Percentiles rank a stretch among this genome's conserved stretches.
phyloP scores from a whole-genome alignment of 768 basidiomycete species.

The Pleurotus ostreatus region DNA sequence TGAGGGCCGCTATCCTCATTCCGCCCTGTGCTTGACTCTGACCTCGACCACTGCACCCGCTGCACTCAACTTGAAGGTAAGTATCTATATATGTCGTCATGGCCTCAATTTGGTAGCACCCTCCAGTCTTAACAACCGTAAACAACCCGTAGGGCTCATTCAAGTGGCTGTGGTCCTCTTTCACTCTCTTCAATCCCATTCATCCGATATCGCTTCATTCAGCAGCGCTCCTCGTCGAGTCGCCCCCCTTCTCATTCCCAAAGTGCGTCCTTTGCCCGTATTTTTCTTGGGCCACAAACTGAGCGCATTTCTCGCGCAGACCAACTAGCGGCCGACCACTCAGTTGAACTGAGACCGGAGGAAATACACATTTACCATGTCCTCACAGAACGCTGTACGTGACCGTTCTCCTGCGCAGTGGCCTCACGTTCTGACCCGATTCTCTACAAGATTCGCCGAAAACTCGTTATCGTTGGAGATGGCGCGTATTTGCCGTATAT shows the following conservation, averaged over 20 bases:
- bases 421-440: neutral
- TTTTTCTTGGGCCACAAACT: neutral
- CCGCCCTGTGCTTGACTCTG: neutral
- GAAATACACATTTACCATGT: slow-evolving; percentile 4
- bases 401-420: neutral
- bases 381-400: slow-evolving; percentile 9
- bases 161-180: slow-evolving; percentile 8
- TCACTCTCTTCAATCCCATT: neutral
- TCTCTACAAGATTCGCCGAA: slow-evolving; percentile 75
- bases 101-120: neutral
- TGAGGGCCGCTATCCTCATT: neutral
- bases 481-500: slow-evolving; percentile 46
- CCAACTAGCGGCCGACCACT: neutral
- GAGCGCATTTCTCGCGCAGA: neutral
- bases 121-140: neutral
- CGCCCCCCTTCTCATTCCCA: neutral
- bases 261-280: neutral
- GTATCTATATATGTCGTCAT: slow-evolving; percentile 2
- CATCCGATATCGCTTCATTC: neutral
- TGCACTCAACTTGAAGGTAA: neutral
- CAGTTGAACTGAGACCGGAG: slow-evolving; percentile 9
- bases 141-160: neutral
- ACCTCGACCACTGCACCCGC: neutral
- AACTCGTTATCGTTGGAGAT: slow-evolving; percentile 96
- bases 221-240: neutral